Conservation (phyloP, 768 basidiomycete species). For the Collybia sordida region DNA sequence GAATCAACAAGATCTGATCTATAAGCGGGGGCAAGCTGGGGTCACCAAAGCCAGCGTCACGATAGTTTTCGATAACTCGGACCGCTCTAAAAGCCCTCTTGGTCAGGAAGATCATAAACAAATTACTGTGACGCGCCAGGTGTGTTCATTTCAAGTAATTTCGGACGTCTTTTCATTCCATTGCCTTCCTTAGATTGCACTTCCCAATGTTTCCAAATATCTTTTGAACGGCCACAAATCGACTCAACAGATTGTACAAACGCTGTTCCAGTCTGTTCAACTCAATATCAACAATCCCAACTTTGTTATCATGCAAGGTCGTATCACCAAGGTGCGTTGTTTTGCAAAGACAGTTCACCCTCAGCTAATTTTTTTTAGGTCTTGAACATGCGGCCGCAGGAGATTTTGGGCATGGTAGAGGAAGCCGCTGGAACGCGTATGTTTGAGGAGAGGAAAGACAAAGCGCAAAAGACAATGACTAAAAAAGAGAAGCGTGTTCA, state of each 20-base stretch:
- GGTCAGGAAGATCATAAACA: conserved; percentile 80
- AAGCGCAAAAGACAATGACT: conserved; percentile 91
- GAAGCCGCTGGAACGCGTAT: conserved; percentile 98
- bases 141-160: conserved; percentile 27
- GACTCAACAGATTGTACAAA: conserved; percentile 81
- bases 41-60: conserved; percentile 97
- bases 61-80: conserved; percentile 98
- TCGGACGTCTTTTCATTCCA: no score
- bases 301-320: conserved; percentile 99
- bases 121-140: conserved; percentile 97
- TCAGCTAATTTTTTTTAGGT: conserved; percentile 41
- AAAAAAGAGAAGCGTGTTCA: conserved; percentile 97
- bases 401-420: conserved; percentile 97
- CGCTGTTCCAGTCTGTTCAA: conserved; percentile 93
- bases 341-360: background rate
- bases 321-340: conserved; percentile 85
- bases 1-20: conserved; percentile 97
- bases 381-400: conserved; percentile 97
- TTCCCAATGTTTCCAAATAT: conserved; percentile 94
- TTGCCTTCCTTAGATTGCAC: conserved; percentile 63
- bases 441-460: conserved; percentile 99
- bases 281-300: conserved; percentile 99
- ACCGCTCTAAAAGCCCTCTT: conserved; percentile 77
- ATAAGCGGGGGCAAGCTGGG: conserved; percentile 98
- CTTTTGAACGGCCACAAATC: conserved; percentile 95